Evolutionary conservation across 179 eudicot species (phyloP), one percentile per base, ranked within the genome.

Genomic region (Beta lomatogona): DNA sequence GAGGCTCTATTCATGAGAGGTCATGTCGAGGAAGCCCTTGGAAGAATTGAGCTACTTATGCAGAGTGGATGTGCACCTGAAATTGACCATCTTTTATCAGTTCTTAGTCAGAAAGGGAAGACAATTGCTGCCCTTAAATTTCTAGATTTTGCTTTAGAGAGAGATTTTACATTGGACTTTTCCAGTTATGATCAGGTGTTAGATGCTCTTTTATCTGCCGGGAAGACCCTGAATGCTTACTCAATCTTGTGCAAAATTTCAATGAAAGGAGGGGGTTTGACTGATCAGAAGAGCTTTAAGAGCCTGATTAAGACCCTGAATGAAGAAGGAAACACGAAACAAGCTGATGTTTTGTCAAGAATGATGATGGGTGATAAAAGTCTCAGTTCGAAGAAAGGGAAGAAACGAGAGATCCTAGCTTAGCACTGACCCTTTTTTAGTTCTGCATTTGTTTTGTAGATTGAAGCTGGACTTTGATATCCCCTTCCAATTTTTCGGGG

Each of bases 21-120:
- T 73, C 99, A 95, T 80, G 97, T 92, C 3, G 98, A 94, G 87
- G 99, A 95, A 86, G 99, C 99, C 58, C 85, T 95, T 25, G 99
- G 94, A 77, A 78, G 98, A 81, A 94, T 95, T 60, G 98, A 95
- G 46, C 82, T 94, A 69, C 83, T 95, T 55, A 84, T 92, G 92
- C 94, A 90, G 21, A 89, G 79, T 75, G 98, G 98, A 8, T 86
- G 84, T 80, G 83, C 81, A 9, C 90, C 90, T 48, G 88, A 92
- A 82, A 82, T 90, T 14, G 96, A 95, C 64, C 61, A 77, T 59
- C 91, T 94, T 71, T 85, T 94, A 69, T 88, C 95, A 9, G 87
- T 87, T 69, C 87, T 94, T 44, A 90, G 96, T 72, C 89, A 89
- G 79, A 94, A 94, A 80, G 98, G 92, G 78, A 94, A 95, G 87